These are phyloP conservation scores for Cladosporium sp. DNA, from an alignment of 2,329 filamentous ascomycete species.

Conservation along the genomic window DNA sequence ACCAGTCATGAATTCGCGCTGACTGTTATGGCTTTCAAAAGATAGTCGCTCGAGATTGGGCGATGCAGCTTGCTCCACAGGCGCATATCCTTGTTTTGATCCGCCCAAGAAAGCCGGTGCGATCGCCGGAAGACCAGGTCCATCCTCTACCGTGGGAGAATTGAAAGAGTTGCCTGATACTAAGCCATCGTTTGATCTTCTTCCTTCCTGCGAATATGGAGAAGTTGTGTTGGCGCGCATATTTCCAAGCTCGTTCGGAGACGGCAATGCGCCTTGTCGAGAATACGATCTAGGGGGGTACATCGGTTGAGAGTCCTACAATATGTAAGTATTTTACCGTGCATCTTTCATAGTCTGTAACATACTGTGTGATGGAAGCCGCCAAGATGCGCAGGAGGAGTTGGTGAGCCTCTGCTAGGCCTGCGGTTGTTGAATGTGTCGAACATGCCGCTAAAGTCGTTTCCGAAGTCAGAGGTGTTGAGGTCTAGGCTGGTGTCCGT, in stretches of 20 bases:
- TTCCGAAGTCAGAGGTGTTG: constrained; percentile 28
- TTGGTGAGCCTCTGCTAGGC: constrained; percentile 6
- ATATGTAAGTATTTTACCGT: constrained; percentile 13
- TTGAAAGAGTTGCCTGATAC: constrained; percentile 24
- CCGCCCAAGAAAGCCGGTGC: constrained; percentile 26
- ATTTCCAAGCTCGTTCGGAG: constrained; percentile 19
- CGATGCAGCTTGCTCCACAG: constrained; percentile 25
- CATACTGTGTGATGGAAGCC: constrained; percentile 21
- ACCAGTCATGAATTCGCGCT: constrained; percentile 18
- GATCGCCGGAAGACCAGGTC: constrained; percentile 18
- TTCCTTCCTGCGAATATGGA: constrained; percentile 29
- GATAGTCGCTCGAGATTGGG: constrained; percentile 23
- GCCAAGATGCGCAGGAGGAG: background rate
- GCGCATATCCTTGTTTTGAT: constrained; percentile 27
- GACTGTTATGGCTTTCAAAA: constrained; percentile 11
- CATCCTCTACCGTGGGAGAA: constrained; percentile 25
- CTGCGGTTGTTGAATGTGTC: constrained; percentile 14
- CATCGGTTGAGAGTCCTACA: constrained; percentile 30
- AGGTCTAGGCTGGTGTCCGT: constrained; percentile 25
- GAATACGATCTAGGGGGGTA: constrained; percentile 30
- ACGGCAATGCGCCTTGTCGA: constrained; percentile 26
- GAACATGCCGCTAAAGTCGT: constrained; percentile 34
- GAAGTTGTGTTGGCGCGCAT: constrained; percentile 24
- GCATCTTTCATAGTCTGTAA: background rate
- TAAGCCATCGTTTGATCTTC: constrained; percentile 29